Evolutionary conservation across 345 rosid species (phyloP).

Genomic region (Pseudoturritis turrita): DNA sequence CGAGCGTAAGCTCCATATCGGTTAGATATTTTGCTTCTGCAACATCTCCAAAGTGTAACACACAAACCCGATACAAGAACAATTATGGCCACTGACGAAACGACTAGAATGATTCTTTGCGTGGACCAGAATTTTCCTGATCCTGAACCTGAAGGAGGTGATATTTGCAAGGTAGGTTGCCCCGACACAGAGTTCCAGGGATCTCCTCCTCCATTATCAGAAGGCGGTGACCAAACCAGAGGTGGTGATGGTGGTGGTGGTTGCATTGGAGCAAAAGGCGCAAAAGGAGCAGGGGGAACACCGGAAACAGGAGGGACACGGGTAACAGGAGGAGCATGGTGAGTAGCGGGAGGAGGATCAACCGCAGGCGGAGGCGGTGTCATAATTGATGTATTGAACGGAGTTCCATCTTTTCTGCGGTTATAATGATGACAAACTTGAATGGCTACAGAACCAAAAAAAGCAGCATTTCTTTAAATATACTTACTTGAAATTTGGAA

Average conservation of each 20-base stretch:
- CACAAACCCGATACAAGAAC: constrained; percentile 40
- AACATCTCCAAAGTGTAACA: constrained; percentile 46
- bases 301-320: constrained; percentile 31
- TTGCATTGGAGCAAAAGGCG: constrained; percentile 47
- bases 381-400: constrained; percentile 72
- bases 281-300: constrained; percentile 49
- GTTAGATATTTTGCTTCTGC: constrained; percentile 36
- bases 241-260: constrained; percentile 48
- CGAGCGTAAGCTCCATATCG: constrained; percentile 18
- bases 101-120: constrained; percentile 39
- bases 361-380: constrained; percentile 61
- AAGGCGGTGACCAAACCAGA: constrained; percentile 38
- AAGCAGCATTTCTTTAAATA: background rate
- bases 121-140: constrained; percentile 38
- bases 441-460: background rate
- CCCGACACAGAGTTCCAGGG: constrained; percentile 29
- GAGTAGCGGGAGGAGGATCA: constrained; percentile 47
- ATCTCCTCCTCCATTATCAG: constrained; percentile 16
- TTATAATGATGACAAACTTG: background rate
- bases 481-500: constrained; percentile 76
- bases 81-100: constrained; percentile 39
- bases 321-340: constrained; percentile 42
- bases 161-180: constrained; percentile 36
- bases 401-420: constrained; percentile 90
- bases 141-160: constrained; percentile 35